Evolutionary conservation across 2,329 filamentous ascomycete species (phyloP).

Genomic region (Aspergillus sojae): DNA sequence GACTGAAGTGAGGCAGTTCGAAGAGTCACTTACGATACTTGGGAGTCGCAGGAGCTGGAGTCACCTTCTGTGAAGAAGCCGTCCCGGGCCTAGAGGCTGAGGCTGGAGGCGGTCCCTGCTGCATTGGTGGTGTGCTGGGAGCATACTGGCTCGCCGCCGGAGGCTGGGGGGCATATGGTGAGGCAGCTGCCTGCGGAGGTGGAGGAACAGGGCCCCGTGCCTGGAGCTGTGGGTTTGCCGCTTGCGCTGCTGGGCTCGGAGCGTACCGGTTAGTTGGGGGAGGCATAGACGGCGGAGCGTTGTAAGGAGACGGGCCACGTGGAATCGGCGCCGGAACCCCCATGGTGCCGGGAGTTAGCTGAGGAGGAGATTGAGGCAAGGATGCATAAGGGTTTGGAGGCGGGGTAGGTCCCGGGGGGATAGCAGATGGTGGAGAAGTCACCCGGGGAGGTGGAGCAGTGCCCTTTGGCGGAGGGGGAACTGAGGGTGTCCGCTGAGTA

Average conservation of each 20-base stretch:
- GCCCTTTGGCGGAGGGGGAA: conserved; percentile 83
- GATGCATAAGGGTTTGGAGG: conserved; percentile 43
- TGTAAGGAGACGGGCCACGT: conserved; percentile 83
- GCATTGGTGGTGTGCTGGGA: conserved; percentile 45
- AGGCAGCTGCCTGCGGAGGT: conserved; percentile 42
- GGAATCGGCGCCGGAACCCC: conserved; percentile 59
- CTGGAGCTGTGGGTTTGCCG: conserved; percentile 49
- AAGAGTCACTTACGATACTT: conserved; percentile 65
- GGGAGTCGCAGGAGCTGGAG: conserved; percentile 50
- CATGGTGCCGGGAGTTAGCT: conserved; percentile 39
- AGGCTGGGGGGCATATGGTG: conserved; percentile 62
- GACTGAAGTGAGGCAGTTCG: background rate
- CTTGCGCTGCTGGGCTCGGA: conserved; percentile 64
- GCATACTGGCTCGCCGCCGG: conserved; percentile 47
- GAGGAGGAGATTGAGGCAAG: conserved; percentile 47
- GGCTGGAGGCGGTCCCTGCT: conserved; percentile 38
- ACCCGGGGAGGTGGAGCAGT: conserved; percentile 67
- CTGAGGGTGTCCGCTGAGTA: conserved; percentile 68
- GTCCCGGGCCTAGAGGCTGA: conserved; percentile 50
- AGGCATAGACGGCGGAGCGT: conserved; percentile 70
- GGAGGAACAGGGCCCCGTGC: conserved; percentile 54
- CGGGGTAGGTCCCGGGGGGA: conserved; percentile 65
- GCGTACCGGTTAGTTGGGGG: conserved; percentile 78
- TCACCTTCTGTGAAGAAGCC: conserved; percentile 51
- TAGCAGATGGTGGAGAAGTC: conserved; percentile 69